Conservation (phyloP, 768 basidiomycete genomes). For the Auriculariales sp. region DNA sequence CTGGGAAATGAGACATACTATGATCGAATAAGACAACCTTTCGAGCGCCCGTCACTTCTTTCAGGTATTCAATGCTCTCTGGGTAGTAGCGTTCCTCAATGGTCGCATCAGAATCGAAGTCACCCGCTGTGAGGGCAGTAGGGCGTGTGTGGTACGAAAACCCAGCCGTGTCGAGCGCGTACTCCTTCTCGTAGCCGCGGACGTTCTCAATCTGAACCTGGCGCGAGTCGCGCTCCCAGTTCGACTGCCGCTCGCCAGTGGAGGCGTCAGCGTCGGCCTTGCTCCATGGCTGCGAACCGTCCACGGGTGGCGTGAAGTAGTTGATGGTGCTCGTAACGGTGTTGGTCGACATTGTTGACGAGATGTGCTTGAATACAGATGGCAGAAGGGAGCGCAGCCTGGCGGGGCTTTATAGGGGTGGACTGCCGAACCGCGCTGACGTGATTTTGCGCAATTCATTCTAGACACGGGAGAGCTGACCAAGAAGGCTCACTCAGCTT, state of each 20-base stretch:
- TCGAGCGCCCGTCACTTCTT: conserved; percentile 44
- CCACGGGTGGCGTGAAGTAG: conserved; percentile 23
- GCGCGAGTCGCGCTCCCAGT: conserved; percentile 19
- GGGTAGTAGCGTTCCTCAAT: conserved; percentile 43
- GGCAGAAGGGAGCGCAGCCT: no score
- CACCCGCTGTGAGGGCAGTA: background rate
- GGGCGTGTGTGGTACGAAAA: conserved; percentile 24
- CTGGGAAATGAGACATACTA: conserved; percentile 30
- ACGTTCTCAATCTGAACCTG: conserved; percentile 33
- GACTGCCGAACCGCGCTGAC: no score
- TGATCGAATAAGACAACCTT: conserved; percentile 52
- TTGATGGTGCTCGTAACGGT: conserved; percentile 7
- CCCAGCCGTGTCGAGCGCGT: conserved; percentile 33
- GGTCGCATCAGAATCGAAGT: conserved; percentile 36
- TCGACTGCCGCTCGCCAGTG: conserved; percentile 23
- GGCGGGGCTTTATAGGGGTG: no score
- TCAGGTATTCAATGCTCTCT: conserved; percentile 43
- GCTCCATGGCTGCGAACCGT: conserved; percentile 27
- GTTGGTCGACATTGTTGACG: no score
- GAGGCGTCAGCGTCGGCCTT: conserved; percentile 20
- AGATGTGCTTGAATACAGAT: no score
- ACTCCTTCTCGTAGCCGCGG: conserved; percentile 31
- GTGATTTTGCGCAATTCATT: no score
- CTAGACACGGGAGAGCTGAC: no score
- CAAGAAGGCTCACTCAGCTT: no score